phyloP scores from a whole-genome alignment of 495 filamentous ascomycete genomes.

The Xylaria acuta region DNA sequence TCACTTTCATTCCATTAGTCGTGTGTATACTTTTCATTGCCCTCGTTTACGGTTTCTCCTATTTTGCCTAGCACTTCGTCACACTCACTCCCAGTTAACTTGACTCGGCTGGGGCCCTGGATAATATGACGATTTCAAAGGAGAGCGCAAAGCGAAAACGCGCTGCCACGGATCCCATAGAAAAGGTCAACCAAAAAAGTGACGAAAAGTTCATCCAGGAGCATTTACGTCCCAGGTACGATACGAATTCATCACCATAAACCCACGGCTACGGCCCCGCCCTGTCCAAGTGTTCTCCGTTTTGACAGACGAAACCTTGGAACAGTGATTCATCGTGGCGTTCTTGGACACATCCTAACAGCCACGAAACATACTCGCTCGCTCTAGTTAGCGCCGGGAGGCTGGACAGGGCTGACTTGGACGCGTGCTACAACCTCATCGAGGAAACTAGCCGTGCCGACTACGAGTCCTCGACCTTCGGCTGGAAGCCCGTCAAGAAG shows the following conservation, averaged over 20 bases:
- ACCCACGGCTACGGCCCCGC: neutral
- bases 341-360: conserved; percentile 53
- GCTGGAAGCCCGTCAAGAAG: conserved; percentile 77
- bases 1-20: neutral
- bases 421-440: conserved; percentile 73
- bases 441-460: conserved; percentile 68
- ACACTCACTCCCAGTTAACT: neutral
- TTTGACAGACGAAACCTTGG: neutral
- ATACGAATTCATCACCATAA: conserved; percentile 17
- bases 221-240: conserved; percentile 51
- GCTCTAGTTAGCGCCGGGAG: conserved; percentile 54
- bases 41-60: neutral
- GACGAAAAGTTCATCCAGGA: conserved; percentile 53
- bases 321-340: conserved; percentile 45
- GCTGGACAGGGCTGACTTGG: conserved; percentile 60
- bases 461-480: conserved; percentile 67
- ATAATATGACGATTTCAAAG: conserved; percentile 6
- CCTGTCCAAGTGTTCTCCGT: neutral
- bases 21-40: neutral
- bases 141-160: conserved; percentile 40
- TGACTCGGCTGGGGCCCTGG: neutral
- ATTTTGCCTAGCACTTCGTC: too few relatives aligned
- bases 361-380: conserved; percentile 47
- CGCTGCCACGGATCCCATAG: conserved; percentile 48
- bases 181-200: conserved; percentile 50